A percentile compares a stretch with the other conserved stretches of the same genome.
Conservation (phyloP, 2,329 filamentous ascomycete genomes). For the Lecanicillium sp. region DNA sequence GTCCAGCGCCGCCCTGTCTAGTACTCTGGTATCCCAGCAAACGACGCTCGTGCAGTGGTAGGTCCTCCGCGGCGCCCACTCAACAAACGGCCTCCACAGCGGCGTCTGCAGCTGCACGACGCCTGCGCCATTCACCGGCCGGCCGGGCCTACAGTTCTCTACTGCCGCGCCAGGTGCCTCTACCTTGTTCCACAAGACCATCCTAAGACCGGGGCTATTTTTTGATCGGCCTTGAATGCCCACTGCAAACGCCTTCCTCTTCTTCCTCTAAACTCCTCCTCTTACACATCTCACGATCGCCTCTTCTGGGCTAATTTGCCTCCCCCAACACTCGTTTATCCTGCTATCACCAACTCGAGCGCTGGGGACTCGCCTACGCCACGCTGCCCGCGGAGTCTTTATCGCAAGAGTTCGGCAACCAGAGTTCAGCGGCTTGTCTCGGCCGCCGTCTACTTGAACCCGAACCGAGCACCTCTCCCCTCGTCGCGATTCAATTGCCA, state of each 20-base stretch:
- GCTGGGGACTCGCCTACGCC: neutral
- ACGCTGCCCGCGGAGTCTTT: conserved; percentile 1
- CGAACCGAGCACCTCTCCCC: neutral
- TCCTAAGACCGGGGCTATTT: conserved; percentile 2
- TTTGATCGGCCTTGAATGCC: neutral
- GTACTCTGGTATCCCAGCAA: too few relatives aligned
- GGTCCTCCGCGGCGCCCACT: neutral
- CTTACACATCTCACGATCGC: conserved; percentile 6
- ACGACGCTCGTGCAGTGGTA: too few relatives aligned
- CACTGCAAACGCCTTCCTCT: neutral
- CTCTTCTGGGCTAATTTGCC: conserved; percentile 3
- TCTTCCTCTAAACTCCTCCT: neutral
- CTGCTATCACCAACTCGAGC: conserved; percentile 2
- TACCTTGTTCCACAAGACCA: neutral
- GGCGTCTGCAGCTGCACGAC: too few relatives aligned
- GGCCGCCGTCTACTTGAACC: conserved; percentile 1
- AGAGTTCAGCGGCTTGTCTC: neutral
- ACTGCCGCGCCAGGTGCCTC: neutral
- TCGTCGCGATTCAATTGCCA: conserved; percentile 3
- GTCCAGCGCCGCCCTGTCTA: neutral
- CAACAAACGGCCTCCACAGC: neutral
- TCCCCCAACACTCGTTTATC: conserved; percentile 4
- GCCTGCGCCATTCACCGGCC: too few relatives aligned
- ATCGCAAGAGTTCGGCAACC: neutral
- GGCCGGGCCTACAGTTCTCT: too few relatives aligned